These are phyloP conservation scores for Malus hybrid DNA, from an alignment of 331 rosid genomes.

Conservation along the genomic window DNA sequence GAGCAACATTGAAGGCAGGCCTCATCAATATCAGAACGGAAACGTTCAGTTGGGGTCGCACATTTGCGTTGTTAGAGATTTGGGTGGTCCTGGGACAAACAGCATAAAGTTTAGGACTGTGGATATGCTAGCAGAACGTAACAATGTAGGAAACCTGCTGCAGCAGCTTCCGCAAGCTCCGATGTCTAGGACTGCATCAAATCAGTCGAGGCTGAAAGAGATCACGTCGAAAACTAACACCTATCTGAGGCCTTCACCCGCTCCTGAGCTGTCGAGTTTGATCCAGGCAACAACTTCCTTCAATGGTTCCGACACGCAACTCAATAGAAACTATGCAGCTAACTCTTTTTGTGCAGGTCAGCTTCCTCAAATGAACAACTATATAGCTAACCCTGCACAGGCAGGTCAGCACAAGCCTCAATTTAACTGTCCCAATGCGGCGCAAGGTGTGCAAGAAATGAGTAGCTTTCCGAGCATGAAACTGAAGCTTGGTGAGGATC, in stretches of 20 bases:
- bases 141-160: not conserved
- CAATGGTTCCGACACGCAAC: not conserved
- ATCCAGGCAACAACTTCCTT: not conserved
- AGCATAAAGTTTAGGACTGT: not conserved
- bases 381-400: not conserved
- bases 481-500: not conserved
- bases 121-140: slow-evolving; percentile 4
- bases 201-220: slow-evolving; percentile 10
- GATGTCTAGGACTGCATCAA: not conserved
- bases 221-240: not conserved
- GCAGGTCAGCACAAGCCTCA: not conserved
- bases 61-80: slow-evolving; percentile 8
- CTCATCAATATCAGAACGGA: not conserved
- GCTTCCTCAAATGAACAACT: not conserved
- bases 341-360: not conserved
- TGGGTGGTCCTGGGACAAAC: not conserved
- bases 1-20: not conserved
- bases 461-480: not conserved
- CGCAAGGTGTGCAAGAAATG: not conserved
- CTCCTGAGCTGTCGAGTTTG: slow-evolving; percentile 1
- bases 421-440: not conserved
- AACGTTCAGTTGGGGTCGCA: slow-evolving; percentile 10
- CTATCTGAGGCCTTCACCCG: not conserved
- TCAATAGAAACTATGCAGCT: not conserved
- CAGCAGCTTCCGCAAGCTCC: slow-evolving; percentile 13